A percentile compares a stretch with the other conserved stretches of the same genome.
Conservation (phyloP, 2,329 filamentous ascomycete species). For the Xylariales sp. region DNA sequence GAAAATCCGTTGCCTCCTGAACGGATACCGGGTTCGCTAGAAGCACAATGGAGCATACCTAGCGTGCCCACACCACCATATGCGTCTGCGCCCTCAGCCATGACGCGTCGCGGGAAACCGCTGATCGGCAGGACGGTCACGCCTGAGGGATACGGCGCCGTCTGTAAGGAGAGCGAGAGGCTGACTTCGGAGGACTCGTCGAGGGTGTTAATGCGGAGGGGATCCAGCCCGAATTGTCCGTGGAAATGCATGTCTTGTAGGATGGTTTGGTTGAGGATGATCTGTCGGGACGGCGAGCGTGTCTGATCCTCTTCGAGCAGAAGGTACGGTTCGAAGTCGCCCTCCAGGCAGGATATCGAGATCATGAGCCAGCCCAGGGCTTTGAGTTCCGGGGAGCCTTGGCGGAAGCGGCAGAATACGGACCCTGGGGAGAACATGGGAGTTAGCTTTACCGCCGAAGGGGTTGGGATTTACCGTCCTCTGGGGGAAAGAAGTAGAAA, state of each 20-base stretch:
- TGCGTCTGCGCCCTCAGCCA: no score
- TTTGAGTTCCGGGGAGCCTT: conserved; percentile 22
- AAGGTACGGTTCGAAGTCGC: conserved; percentile 29
- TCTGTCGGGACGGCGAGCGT: conserved; percentile 18
- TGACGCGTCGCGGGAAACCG: conserved; percentile 25
- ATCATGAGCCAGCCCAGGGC: conserved; percentile 27
- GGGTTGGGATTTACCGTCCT: background rate
- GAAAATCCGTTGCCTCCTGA: no score
- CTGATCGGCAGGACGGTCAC: conserved; percentile 24
- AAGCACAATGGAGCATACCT: conserved; percentile 4
- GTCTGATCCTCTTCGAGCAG: conserved; percentile 20
- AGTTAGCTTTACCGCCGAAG: background rate
- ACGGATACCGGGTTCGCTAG: no score
- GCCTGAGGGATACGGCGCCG: conserved; percentile 19
- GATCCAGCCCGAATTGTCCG: conserved; percentile 24
- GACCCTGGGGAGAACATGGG: conserved; percentile 16
- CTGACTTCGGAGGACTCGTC: conserved; percentile 20
- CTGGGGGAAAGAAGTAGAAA: no score
- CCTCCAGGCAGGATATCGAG: conserved; percentile 23
- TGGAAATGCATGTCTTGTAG: conserved; percentile 27
- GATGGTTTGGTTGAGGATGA: conserved; percentile 20
- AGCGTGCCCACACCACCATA: no score
- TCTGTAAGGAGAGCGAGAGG: conserved; percentile 24
- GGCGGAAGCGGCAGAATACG: conserved; percentile 25
- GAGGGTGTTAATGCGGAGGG: conserved; percentile 18